Evolutionary conservation across 805 yeast species (phyloP), one percentile per base, ranked within the genome.

Genomic region (Danielia reshetovae): DNA sequence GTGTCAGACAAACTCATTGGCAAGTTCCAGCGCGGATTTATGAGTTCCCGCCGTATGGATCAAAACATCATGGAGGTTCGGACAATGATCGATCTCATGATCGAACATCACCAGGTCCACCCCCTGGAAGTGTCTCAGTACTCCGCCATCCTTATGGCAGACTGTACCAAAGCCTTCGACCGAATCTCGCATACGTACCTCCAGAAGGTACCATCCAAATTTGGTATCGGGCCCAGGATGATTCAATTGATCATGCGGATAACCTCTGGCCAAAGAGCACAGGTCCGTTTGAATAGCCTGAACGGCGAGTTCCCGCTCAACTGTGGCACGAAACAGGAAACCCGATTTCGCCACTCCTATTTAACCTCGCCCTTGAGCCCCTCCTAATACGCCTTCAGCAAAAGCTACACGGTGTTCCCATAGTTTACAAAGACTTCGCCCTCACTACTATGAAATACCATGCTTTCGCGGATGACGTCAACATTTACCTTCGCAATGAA

Each of bases 391-490:
- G n/a, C 12, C n/a, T 16, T 9, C 13, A 24, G n/a, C 7, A n/a
- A 6, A 24, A 24, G 13, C 13, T 24, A 7, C 13, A 9, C 5
- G 29, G 29, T 7, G 14, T 26, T 16, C 17, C 29, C 12, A 7
- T 26, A 5, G 9, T 7, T 5, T 26, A 26, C 12, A 8, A 26
- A 11, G 18, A 7, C 18, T 13, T 8, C 6, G 10, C 7, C 8
- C 12, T 26, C 14, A 12, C 7, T 9, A 26, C 12, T 14, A 26
- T 26, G 29, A 12, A 14, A 7, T 26, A 26, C 12, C 29, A 26
- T 26, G 29, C 29, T 9, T 26, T 26, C 12, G 29, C 29, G 17
- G 29, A 26, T 11, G 29, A 26, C 14, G 29, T 26, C 29, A 26
- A 8, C 8, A 13, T 26, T 18, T 26, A 26, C n/a, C 17, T 26